Evolutionary conservation across 495 filamentous ascomycete genomes (phyloP), one percentile per base, ranked within the genome.

Genomic region (Hypomontagnella submonticulosa): DNA sequence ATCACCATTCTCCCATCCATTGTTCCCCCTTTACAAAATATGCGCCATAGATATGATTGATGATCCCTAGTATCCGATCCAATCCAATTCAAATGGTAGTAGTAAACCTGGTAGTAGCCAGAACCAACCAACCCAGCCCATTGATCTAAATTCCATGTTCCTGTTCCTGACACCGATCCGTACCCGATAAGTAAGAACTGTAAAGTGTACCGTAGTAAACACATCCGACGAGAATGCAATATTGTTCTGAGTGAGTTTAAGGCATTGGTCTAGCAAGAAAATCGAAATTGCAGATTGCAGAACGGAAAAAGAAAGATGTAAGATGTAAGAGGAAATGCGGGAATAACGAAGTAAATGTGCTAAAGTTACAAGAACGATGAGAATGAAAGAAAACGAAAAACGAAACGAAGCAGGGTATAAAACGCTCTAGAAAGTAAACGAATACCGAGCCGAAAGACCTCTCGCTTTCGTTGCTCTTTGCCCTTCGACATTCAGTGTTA

Each of bases 381-480:
- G 34, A 33, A 27, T 27, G 23, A 27, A 27, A 27, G 23, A 6
- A 27, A 27, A 27, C n/a, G 23, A 3, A 27, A 27, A 27, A 27
- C 23, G 23, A 27, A 27, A 27, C 23, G 43, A 60, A 59, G 41
- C 55, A 50, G 66, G 66, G 66, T 69, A 69, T 69, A 69, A 69
- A 68, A 63, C 43, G 60, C 38, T 63, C 55, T 56, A 48, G 46
- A 40, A 16, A 41, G 19, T 51, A 68, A 63, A 46, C 16, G 46
- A 54, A 23, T 34, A 57, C 19, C 36, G 3, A 27, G 6, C 23
- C 23, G 23, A 27, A 27, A 27, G 23, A 6, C 6, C 23, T 27
- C 23, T 27, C 23, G n/a, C n/a, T n/a, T n/a, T 27, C 23, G 23
- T 27, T 27, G 6, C 52, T 20, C 34, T 30, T 42, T 33, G 38